Conservation (phyloP, 768 basidiomycete genomes). For the Saitozyma podzolica region DNA sequence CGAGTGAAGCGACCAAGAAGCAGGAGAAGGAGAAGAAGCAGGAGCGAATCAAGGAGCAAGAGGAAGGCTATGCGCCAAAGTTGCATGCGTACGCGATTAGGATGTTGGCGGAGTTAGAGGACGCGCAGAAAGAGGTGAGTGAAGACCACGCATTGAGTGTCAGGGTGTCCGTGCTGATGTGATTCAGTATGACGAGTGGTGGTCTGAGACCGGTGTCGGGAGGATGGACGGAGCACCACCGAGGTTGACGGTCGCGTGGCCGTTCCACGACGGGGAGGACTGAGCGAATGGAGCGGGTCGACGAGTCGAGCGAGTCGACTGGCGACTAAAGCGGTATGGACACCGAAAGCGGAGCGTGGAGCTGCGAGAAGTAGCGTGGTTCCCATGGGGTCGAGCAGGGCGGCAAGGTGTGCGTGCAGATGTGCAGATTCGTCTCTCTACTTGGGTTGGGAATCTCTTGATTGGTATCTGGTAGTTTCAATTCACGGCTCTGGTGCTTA, state of each 20-base stretch:
- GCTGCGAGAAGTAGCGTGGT: no score
- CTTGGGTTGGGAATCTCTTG: no score
- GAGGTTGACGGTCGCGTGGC: constrained; percentile 52
- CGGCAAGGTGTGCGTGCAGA: no score
- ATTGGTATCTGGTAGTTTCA: no score
- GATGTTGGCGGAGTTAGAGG: constrained; percentile 52
- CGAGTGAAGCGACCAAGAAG: constrained; percentile 3
- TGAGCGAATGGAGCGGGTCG: constrained; percentile 4
- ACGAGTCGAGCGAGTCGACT: not conserved
- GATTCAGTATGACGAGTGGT: constrained; percentile 51
- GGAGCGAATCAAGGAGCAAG: constrained; percentile 15
- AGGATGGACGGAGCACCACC: constrained; percentile 48
- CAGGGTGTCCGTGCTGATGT: constrained; percentile 10
- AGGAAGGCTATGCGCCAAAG: constrained; percentile 42
- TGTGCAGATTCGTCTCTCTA: no score
- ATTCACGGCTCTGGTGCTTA: no score
- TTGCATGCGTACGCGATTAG: constrained; percentile 51
- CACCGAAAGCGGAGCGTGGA: no score
- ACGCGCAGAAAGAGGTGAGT: constrained; percentile 52
- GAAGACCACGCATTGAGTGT: not conserved
- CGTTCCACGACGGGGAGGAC: constrained; percentile 52
- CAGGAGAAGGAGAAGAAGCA: constrained; percentile 6
- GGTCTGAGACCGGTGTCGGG: constrained; percentile 49
- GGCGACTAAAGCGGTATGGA: not conserved
- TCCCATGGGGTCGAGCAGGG: no score